Base-by-base conservation (phyloP, 148 eudicot genomes). In the Spergularia marina region DNA sequence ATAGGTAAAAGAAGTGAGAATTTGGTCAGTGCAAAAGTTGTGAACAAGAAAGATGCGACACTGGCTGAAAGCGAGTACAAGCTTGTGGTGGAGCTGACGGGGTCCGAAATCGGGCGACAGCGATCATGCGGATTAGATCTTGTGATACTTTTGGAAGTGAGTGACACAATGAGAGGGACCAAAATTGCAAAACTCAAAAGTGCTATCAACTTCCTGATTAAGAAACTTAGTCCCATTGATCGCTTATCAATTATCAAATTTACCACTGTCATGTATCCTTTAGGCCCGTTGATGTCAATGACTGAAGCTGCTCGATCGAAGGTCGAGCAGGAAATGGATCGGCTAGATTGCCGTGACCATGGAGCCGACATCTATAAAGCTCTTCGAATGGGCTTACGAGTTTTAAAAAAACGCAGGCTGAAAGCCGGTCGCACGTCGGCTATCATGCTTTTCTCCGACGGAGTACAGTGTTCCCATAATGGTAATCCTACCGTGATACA, bases 131-230 rank as follows among this genome's bases (percentile, higher is more conserved):
- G 75, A 7, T 21, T 76, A 16, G 79, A 76, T 30, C 14, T 76
- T 9, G 74, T 76, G 8, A 20, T 68, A 17, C 56, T 76, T 11
- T 7, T 76, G 0, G 79, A 76, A 44, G 57, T 76, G 56, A 76
- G 74, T 51, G 41, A 23, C 7, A 76, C 74, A 73, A 76, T 76
- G 79, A 7, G 11, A 8, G 30, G 66, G 0, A 23, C 23, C 25
- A 68, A 53, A 7, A 4, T 47, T 21, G 17, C 21, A 6, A 39
- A 55, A 3, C 8, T 76, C 57, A 68, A 76, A 47, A 67, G 6
- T 0, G 67, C 79, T 4, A 44, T 15, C 18, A 57, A 40, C 12
- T 76, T 68, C 21, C 21, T 76, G 23, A 51, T 68, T 9, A 67
- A 47, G 25, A 76, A 76, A 56, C 73, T 76, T 7, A 47, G 73